Conservation (phyloP, 768 basidiomycete species). For the Mycena indigotica region DNA sequence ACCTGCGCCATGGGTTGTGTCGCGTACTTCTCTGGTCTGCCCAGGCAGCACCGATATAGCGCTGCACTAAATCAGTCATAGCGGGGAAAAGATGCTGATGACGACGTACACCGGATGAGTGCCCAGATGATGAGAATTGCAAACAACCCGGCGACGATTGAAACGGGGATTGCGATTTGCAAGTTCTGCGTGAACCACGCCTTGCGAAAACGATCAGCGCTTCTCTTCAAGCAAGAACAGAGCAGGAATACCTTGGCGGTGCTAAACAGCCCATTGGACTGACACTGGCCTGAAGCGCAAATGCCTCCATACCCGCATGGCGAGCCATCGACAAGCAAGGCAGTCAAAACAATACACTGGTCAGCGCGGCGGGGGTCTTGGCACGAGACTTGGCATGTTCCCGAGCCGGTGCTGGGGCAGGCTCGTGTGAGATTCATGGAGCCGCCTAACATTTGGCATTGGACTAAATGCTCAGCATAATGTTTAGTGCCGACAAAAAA, state of each 20-base stretch:
- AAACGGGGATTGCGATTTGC: constrained; percentile 78
- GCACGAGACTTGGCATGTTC: constrained; percentile 78
- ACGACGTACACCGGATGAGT: constrained; percentile 44
- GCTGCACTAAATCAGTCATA: too few relatives aligned
- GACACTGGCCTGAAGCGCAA: constrained; percentile 64
- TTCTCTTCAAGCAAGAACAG: too few relatives aligned
- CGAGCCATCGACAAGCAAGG: constrained; percentile 77
- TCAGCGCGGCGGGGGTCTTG: constrained; percentile 63
- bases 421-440: constrained; percentile 69
- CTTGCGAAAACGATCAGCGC: constrained; percentile 36
- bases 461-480: constrained; percentile 43
- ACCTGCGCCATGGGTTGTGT: not conserved
- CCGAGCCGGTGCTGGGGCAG: constrained; percentile 66
- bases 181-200: constrained; percentile 78
- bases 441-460: constrained; percentile 75
- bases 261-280: constrained; percentile 57
- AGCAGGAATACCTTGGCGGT: constrained; percentile 55
- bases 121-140: constrained; percentile 58
- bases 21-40: constrained; percentile 8
- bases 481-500: constrained; percentile 13
- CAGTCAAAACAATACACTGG: constrained; percentile 70
- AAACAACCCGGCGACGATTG: constrained; percentile 68
- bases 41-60: constrained; percentile 13
- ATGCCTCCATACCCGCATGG: constrained; percentile 81
- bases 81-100: too few relatives aligned